Base-by-base conservation (phyloP, 75 land plant genomes). In the Sequoia sempervirens region DNA sequence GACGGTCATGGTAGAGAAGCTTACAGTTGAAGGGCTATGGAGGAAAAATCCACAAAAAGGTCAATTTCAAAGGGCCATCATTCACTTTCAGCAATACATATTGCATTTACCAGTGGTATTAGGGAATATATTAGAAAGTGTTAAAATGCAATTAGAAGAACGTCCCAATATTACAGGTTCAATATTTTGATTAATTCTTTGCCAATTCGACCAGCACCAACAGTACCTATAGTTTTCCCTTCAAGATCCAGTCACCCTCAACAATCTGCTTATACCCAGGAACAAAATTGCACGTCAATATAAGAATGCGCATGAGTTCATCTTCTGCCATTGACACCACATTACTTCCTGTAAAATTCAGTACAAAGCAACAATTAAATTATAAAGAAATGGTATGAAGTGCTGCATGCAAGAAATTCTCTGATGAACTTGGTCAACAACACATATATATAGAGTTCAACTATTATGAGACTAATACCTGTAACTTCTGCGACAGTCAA, bases 251-350 rank as follows among this genome's bases (percentile, higher is more conserved):
- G 1, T 91, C 95, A 41, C 99, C 99, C 40, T 45, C 88, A 40
- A 89, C 82, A 80, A 90, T 90, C 82, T 96, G 95, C 66, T 92
- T 92, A 88, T 94, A 86, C 1, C 93, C 97, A 85, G 96, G 93
- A 5, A 92, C 26, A 61, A 94, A 96, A 54, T 96, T 96, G 74
- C 99, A 87, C 30, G 90, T 83, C 84, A 95, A 92, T 78, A 95
- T 92, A 79, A 96, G 94, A 47, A 96, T 90, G 61, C 97, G 92
- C 94, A 96, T 92, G 28, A 96, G 92, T 90, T 96, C 97, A 86
- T 96, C 99, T 84, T 96, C 99, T 28, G 99, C 99, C 68, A 96
- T 97, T 0, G 97, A 95, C n/a, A n/a, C n/a, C n/a, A n/a, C n/a
- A n/a, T n/a, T n/a, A n/a, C n/a, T n/a, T n/a, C n/a, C n/a, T n/a